These are phyloP conservation scores for Mycena alexandri DNA, from an alignment of 768 basidiomycete species.

Conservation along the genomic window DNA sequence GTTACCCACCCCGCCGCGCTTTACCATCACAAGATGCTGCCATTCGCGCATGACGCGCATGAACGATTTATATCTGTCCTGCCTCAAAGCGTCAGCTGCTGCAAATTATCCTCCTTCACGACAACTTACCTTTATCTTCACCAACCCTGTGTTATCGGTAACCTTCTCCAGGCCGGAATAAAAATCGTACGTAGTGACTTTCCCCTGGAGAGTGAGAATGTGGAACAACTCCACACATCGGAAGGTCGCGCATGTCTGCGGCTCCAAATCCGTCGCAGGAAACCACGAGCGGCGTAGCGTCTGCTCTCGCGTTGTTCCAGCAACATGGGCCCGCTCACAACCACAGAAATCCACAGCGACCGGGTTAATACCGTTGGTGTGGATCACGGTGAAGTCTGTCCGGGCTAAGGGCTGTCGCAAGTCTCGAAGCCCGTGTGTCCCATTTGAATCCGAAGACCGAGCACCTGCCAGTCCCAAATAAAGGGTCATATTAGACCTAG, in stretches of 20 bases:
- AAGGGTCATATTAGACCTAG: too few relatives aligned
- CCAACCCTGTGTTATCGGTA: slow-evolving; percentile 11
- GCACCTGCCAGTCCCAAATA: too few relatives aligned
- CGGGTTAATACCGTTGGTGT: background rate
- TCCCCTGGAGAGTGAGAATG: slow-evolving; percentile 29
- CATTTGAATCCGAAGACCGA: background rate
- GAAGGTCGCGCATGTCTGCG: too few relatives aligned
- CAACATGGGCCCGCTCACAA: background rate
- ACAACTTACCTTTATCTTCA: background rate
- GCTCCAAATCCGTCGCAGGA: background rate
- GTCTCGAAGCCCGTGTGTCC: background rate
- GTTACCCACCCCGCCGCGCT: background rate
- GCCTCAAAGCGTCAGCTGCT: too few relatives aligned
- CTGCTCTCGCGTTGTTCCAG: background rate
- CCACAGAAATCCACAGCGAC: background rate
- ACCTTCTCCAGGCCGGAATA: slow-evolving; percentile 20
- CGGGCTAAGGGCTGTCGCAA: background rate
- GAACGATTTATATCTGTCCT: background rate
- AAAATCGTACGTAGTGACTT: slow-evolving; percentile 33
- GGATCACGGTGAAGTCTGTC: background rate
- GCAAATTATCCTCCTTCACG: too few relatives aligned
- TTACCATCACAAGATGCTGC: background rate
- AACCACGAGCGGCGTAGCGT: background rate
- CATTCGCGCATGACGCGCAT: background rate
- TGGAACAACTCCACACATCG: background rate